phyloP scores from a whole-genome alignment of 73 alveolate species.

The Uronychia setigera region DNA sequence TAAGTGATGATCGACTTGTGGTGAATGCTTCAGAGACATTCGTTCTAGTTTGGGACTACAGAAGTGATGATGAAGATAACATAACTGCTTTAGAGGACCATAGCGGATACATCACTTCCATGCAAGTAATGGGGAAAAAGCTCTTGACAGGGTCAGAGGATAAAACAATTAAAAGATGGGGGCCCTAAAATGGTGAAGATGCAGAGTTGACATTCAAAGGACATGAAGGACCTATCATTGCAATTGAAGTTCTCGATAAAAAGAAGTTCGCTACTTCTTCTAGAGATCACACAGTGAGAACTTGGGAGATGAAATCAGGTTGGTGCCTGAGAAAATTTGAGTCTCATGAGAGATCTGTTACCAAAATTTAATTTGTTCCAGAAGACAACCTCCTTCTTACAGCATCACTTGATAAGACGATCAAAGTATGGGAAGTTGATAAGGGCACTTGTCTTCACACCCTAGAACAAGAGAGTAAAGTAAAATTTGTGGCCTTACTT shows the following conservation, averaged over 20 bases:
- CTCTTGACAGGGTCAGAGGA: neutral
- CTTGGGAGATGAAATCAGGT: neutral
- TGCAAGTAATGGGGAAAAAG: neutral
- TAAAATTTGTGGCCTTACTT: neutral
- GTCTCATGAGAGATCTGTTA: neutral
- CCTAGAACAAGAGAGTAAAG: constrained; percentile 15
- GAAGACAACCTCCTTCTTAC: neutral
- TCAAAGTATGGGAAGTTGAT: constrained; percentile 81
- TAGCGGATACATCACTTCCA: neutral
- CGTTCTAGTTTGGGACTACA: neutral
- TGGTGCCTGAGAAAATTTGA: neutral
- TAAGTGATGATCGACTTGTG: neutral
- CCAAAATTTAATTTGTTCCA: neutral
- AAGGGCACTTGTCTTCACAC: constrained; percentile 64
- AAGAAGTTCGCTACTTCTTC: neutral
- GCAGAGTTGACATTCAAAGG: neutral
- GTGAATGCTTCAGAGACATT: neutral
- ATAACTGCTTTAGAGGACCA: neutral
- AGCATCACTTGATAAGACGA: constrained; percentile 82
- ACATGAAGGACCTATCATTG: neutral
- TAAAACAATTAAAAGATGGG: neutral
- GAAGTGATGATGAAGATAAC: neutral
- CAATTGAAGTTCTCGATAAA: neutral
- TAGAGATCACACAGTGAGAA: neutral
- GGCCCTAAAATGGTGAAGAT: neutral